Base-by-base conservation (phyloP, 805 yeast species). In the Ogataea salicorniae region DNA sequence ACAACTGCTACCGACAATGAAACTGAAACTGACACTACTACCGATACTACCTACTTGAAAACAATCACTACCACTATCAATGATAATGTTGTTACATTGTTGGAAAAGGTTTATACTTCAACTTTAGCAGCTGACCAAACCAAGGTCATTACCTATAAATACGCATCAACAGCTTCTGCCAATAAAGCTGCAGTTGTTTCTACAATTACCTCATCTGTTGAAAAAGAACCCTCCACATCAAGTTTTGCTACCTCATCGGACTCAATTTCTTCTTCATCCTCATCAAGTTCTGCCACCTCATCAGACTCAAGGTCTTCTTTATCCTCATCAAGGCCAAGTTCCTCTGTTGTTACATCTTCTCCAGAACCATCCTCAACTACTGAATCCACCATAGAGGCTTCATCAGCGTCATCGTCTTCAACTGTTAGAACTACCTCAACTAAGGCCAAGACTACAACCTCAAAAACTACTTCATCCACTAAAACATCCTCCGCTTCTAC, bases 361-460 rank as follows among this genome's bases (percentile, higher is more conserved):
- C 31, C 26, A 8, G 34, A 39, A n/a, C 55, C 56, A 22, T 59
- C 68, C 29, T 69, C 73, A 66, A 36, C 51, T 7, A 48, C 65
- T 17, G 17, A 46, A 69, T 71, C 44, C 60, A 67, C 59, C 65
- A 65, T 58, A 69, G 67, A 59, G 66, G 69, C 64, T 65, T 67
- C 60, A 46, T 54, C 49, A 59, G 51, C 77, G 13, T 61, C 72
- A 18, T 65, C 54, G 3, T 42, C 52, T n/a, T 13, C 51, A 8
- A 39, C 52, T 11, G 37, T 54, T 2, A 16, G 52, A 5, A 43
- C 50, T 5, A 17, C 50, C 23, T 41, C 54, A 3, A 23, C 52
- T 5, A 31, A 43, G 5, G 38, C 42, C 13, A 13, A 4, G n/a
- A 7, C 37, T 18, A 31, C 51, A 9, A 47, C 45, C 8, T 14